Conservation (phyloP, 192 early-diverging fungal species). For the Blastocladiella britannica region DNA sequence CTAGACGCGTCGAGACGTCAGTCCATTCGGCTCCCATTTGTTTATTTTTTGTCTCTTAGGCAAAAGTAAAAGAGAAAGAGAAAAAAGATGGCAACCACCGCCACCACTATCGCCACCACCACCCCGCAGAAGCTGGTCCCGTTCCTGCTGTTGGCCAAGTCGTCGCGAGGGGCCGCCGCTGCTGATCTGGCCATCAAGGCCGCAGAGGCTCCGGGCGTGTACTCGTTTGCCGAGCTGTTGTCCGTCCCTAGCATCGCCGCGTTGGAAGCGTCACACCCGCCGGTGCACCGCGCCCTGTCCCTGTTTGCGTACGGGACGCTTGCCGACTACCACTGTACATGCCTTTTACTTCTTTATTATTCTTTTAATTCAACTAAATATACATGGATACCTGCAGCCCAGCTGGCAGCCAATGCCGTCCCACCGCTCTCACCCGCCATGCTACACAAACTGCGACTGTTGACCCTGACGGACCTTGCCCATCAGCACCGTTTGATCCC, state of each 20-base stretch:
- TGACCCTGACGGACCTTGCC: conserved; percentile 4
- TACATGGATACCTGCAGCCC: no score
- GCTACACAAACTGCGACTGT: conserved; percentile 3
- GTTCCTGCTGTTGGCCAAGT: conserved; percentile 2
- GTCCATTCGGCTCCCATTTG: no score
- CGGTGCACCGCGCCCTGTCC: no score
- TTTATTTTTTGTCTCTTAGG: no score
- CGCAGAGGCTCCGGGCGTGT: conserved; percentile 3
- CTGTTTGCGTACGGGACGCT: conserved; percentile 7
- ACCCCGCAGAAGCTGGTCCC: neutral
- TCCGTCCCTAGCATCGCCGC: neutral
- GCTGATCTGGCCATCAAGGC: conserved; percentile 1
- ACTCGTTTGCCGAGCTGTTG: conserved; percentile 1
- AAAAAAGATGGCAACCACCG: neutral
- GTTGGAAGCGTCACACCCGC: no score
- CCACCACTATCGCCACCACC: neutral
- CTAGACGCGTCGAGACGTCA: no score
- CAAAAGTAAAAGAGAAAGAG: neutral
- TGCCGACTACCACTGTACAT: conserved; percentile 5
- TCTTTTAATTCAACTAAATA: no score
- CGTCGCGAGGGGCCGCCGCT: conserved; percentile 1
- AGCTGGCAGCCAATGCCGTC: no score
- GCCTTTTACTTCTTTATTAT: no score
- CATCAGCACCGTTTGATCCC: neutral
- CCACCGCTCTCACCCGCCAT: conserved; percentile 1